Evolutionary conservation across 805 yeast genomes (phyloP), one percentile per base, ranked within the genome.

Genomic region (Wickerhamomyces subpelliculosus): DNA sequence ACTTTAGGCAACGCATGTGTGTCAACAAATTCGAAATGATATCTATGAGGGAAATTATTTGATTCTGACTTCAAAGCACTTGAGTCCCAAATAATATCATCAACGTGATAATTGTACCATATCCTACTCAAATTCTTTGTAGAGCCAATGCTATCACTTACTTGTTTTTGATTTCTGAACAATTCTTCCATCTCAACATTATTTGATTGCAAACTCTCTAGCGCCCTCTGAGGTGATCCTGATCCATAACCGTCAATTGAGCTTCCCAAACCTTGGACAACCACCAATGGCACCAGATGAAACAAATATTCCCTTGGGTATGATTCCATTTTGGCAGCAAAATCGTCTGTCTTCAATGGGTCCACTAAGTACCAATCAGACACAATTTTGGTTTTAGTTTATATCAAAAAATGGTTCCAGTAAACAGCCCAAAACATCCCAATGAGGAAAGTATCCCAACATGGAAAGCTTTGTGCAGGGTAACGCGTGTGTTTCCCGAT

Each of bases 211-310:
- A 9, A 7, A 25, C n/a, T 13, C n/a, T n/a, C n/a, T n/a, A n/a
- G n/a, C n/a, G n/a, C n/a, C n/a, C 27, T 16, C 5, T 25, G 16
- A 25, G 5, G 5, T 11, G 32, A 5, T 4, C 9, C 8, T 8
- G 18, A 5, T 8, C 10, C 29, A 27, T 5, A 4, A n/a, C 12
- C 29, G 18, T 12, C 29, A 27, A 7, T 21, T 12, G 9, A 23
- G 2, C 23, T 29, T 2, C 67, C 69, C 5, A 69, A 43, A 2
- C 75, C 75, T 40, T 70, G 75, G 3, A 70, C 43, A 1, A 62
- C 49, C 18, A 70, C 62, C 36, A 70, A 44, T 0, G 75, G 75
- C 0, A 65, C 54, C 33, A 60, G 47, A 21, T 66, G 54, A 1
- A 57, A 37, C 1, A 64, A 53, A 27, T 58, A 44, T 30, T 62